A percentile compares a stretch with the other conserved stretches of the same genome.
Conservation (phyloP, 805 yeast species). For the Saccharomycopsis fermentans region DNA sequence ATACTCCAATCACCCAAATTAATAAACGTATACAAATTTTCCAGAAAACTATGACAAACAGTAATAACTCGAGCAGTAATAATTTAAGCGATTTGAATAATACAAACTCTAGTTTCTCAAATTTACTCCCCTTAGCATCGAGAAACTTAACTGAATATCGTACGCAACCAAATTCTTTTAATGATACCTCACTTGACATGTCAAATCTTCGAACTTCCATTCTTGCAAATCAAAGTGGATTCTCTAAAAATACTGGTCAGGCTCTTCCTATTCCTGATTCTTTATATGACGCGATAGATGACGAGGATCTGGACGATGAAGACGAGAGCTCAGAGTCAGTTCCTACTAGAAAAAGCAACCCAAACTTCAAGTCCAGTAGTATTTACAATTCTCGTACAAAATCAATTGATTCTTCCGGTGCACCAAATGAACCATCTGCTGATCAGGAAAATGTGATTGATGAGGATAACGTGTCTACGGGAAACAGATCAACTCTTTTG, state of each 20-base stretch:
- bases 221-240: background rate
- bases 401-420: background rate
- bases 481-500: slow-evolving; percentile 11
- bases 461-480: background rate
- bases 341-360: no score
- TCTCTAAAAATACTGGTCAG: background rate
- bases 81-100: background rate
- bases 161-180: slow-evolving; percentile 18
- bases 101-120: background rate
- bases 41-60: background rate
- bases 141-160: slow-evolving; percentile 4
- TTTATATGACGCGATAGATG: background rate
- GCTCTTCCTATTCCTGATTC: background rate
- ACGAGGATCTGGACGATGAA: background rate
- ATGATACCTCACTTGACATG: slow-evolving; percentile 10
- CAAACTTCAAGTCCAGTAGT: background rate
- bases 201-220: background rate
- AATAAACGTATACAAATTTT: slow-evolving; percentile 6
- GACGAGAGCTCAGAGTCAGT: background rate
- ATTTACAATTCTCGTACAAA: background rate
- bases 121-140: background rate
- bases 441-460: background rate
- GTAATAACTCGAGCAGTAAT: background rate
- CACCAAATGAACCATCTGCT: background rate
- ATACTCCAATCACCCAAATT: slow-evolving; percentile 11